Percentiles rank a stretch among this genome's conserved stretches.
phyloP scores from a whole-genome alignment of 2,329 filamentous ascomycete genomes.

The Aspergillus cejpii region DNA sequence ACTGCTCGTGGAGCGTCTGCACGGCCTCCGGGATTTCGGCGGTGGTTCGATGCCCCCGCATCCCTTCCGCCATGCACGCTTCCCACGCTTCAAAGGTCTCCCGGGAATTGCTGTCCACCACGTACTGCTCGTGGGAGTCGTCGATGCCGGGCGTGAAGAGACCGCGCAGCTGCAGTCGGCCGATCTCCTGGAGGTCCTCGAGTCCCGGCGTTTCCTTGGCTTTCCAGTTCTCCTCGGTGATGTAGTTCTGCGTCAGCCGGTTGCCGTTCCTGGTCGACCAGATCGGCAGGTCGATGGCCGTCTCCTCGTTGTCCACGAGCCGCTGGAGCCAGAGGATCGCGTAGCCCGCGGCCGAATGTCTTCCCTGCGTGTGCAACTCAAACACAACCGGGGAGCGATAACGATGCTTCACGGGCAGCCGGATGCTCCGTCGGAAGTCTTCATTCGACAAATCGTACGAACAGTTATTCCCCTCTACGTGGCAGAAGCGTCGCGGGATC shows the following conservation, averaged over 20 bases:
- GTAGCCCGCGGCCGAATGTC: constrained; percentile 66
- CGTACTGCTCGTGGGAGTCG: constrained; percentile 73
- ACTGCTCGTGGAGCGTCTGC: constrained; percentile 72
- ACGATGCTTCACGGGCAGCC: constrained; percentile 80
- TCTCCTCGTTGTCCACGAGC: constrained; percentile 70
- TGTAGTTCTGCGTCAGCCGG: constrained; percentile 83
- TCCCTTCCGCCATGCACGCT: constrained; percentile 80
- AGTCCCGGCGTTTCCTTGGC: constrained; percentile 61
- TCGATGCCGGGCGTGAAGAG: constrained; percentile 88
- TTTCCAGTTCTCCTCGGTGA: constrained; percentile 69
- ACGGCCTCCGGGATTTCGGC: constrained; percentile 67
- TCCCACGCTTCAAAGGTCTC: constrained; percentile 96
- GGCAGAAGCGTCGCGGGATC: constrained; percentile 59
- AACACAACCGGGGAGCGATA: constrained; percentile 87
- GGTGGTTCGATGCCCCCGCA: constrained; percentile 63
- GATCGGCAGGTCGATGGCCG: constrained; percentile 77
- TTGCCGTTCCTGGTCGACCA: constrained; percentile 72
- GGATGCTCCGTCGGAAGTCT: constrained; percentile 51
- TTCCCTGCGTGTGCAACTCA: constrained; percentile 67
- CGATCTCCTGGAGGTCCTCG: constrained; percentile 68
- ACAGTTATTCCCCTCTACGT: constrained; percentile 53
- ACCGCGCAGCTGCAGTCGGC: constrained; percentile 70
- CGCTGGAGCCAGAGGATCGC: constrained; percentile 81
- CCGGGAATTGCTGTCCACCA: constrained; percentile 77
- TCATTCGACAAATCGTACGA: constrained; percentile 53